Conservation (phyloP, 768 basidiomycete species). For the Boletus reticulatus region DNA sequence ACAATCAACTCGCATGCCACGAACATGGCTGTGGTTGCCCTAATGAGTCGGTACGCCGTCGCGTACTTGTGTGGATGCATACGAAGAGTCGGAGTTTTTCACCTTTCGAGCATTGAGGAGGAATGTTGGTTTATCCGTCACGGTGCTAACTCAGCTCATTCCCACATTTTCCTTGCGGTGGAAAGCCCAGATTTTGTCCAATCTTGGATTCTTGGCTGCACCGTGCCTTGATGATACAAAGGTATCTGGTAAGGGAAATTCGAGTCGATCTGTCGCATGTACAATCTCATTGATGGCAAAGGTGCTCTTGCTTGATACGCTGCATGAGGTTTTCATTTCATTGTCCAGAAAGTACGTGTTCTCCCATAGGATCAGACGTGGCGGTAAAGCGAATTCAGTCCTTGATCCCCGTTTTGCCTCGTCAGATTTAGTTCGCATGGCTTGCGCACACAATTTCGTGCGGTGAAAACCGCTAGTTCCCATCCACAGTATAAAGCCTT, state of each 20-base stretch:
- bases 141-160: neutral
- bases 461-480: neutral
- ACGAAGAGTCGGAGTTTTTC: neutral
- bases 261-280: neutral
- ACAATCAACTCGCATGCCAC: neutral
- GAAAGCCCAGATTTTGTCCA: neutral
- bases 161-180: neutral
- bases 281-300: neutral
- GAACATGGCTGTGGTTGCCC: neutral
- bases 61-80: neutral
- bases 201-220: neutral
- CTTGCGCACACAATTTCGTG: neutral
- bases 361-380: neutral
- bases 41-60: neutral
- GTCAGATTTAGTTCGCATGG: neutral
- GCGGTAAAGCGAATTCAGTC: neutral
- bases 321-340: slow-evolving; percentile 6
- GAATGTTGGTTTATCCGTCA: neutral
- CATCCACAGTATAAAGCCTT: neutral
- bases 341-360: neutral
- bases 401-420: neutral
- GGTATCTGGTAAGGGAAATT: neutral
- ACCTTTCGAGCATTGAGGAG: neutral
- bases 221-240: neutral
- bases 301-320: neutral